phyloP scores from a whole-genome alignment of 2,329 filamentous ascomycete species.

The Trichoderma simmonsii region DNA sequence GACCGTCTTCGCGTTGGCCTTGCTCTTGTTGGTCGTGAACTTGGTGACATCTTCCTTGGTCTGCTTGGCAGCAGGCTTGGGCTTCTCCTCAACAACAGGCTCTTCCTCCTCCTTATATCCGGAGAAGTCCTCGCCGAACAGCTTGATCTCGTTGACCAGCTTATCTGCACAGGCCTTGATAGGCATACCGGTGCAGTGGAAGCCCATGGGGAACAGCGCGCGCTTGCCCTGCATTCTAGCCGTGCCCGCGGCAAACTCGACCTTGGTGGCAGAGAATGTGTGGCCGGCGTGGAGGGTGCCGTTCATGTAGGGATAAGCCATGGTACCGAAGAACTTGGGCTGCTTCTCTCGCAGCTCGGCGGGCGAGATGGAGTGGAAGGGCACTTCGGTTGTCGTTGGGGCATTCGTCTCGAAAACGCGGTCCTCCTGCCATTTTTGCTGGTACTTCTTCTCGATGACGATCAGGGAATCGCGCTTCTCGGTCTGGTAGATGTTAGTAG shows the following conservation, averaged over 20 bases:
- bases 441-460: constrained; percentile 86
- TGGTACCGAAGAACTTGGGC: constrained; percentile 82
- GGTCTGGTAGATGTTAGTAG: constrained; percentile 49
- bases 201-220: constrained; percentile 85
- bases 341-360: constrained; percentile 73
- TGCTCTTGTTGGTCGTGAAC: constrained; percentile 89
- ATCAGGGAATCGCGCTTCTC: constrained; percentile 84
- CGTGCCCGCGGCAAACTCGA: constrained; percentile 87
- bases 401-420: constrained; percentile 80
- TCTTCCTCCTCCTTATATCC: constrained; percentile 65
- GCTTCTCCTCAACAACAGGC: constrained; percentile 47
- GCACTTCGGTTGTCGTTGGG: constrained; percentile 73
- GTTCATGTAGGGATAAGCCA: constrained; percentile 69
- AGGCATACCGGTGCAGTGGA: constrained; percentile 91
- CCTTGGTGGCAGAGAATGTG: constrained; percentile 85
- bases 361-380: constrained; percentile 68
- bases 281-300: constrained; percentile 87
- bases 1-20: constrained; percentile 82
- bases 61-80: constrained; percentile 56
- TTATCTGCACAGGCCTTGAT: constrained; percentile 98
- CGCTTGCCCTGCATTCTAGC: constrained; percentile 88
- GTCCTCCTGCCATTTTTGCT: constrained; percentile 57
- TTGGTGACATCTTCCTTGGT: constrained; percentile 83
- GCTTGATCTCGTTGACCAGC: constrained; percentile 80
- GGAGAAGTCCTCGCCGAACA: constrained; percentile 86